A percentile compares a stretch with the other conserved stretches of the same genome.
These are phyloP conservation scores for Stephanodiscus triporus DNA, from an alignment of 108 stramenopile genomes.

Conservation along the genomic window DNA sequence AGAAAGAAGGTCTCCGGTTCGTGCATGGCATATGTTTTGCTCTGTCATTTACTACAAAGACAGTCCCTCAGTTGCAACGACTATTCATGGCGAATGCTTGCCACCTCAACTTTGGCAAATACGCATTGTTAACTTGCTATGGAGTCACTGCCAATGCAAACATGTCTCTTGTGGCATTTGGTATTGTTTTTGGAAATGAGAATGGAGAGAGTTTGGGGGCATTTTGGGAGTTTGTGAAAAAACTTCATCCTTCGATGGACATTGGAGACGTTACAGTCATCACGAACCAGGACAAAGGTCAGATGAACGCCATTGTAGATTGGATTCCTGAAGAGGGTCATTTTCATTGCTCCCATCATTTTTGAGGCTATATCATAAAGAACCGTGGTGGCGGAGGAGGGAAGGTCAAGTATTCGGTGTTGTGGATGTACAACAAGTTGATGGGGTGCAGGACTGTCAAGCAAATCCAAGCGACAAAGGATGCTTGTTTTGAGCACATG, in stretches of 20 bases:
- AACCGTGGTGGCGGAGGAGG: too few species aligned
- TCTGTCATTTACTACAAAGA: neutral
- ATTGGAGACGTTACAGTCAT: neutral
- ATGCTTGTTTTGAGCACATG: too few species aligned
- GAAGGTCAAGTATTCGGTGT: too few species aligned
- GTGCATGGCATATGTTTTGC: neutral
- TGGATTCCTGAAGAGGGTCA: too few species aligned
- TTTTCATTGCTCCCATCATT: too few species aligned
- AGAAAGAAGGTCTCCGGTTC: too few species aligned
- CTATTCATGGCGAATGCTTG: neutral
- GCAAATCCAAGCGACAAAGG: too few species aligned
- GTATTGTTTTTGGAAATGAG: slow-evolving; percentile 10
- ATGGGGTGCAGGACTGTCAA: too few species aligned
- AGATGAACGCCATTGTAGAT: neutral
- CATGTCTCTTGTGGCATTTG: neutral
- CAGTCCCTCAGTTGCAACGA: neutral
- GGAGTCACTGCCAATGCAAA: neutral
- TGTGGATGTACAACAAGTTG: too few species aligned
- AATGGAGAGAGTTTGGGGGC: neutral
- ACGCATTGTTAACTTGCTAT: neutral
- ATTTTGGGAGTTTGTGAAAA: slow-evolving; percentile 4
- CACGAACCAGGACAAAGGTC: slow-evolving; percentile 4
- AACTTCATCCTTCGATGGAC: slow-evolving; percentile 5
- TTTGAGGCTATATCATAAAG: too few species aligned
- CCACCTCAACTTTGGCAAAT: slow-evolving; percentile 7